phyloP scores from a whole-genome alignment of 306 rosid species.

The Cyamopsis tetragonoloba region DNA sequence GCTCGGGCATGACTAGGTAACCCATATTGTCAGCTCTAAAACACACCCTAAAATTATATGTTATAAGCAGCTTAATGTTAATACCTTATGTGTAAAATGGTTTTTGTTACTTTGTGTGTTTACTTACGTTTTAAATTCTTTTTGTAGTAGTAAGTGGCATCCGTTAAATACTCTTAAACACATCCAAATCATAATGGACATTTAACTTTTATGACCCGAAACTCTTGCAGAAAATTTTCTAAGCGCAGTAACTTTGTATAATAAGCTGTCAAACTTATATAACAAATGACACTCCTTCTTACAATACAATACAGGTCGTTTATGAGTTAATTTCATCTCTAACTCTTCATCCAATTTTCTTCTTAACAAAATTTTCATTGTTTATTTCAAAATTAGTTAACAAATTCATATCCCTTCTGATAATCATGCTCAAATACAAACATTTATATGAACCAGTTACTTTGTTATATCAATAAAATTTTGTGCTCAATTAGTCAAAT shows the following conservation, averaged over 20 bases:
- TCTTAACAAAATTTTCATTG: not conserved
- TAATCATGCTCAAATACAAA: not conserved
- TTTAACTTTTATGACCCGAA: not conserved
- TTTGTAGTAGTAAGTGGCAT: too few relatives aligned
- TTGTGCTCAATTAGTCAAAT: not conserved
- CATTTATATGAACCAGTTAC: not conserved
- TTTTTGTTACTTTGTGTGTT: too few relatives aligned
- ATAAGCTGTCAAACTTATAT: not conserved
- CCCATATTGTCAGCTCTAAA: too few relatives aligned
- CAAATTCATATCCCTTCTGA: not conserved
- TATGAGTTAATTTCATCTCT: not conserved
- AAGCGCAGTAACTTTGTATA: not conserved
- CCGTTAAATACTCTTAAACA: too few relatives aligned
- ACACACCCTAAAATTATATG: too few relatives aligned
- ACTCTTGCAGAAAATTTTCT: not conserved
- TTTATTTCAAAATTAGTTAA: not conserved
- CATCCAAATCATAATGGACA: not conserved
- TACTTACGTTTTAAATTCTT: too few relatives aligned
- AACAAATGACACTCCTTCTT: not conserved
- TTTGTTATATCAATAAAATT: not conserved
- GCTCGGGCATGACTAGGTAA: too few relatives aligned
- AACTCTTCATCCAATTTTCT: not conserved
- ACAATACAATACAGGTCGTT: not conserved
- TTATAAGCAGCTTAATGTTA: too few relatives aligned
- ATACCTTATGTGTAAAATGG: too few relatives aligned